phyloP scores from a whole-genome alignment of 2,329 filamentous ascomycete genomes.

The Periconia macrospinosa region DNA sequence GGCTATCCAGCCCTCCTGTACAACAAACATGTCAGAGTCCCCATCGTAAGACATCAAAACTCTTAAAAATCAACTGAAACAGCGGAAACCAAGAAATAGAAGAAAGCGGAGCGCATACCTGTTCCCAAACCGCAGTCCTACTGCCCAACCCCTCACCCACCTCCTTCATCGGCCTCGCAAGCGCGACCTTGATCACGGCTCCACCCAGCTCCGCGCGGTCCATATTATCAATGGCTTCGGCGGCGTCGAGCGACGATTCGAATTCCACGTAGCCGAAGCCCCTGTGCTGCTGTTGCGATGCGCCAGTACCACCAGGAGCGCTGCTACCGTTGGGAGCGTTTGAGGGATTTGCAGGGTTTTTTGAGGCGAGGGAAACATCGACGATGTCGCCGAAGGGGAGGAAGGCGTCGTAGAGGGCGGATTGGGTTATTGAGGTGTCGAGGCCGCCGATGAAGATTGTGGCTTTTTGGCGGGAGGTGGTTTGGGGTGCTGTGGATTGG shows the following conservation, averaged over 20 bases:
- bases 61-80: neutral
- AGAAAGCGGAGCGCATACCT: slow-evolving; percentile 61
- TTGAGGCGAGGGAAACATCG: slow-evolving; percentile 82
- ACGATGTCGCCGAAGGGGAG: slow-evolving; percentile 95
- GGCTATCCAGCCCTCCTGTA: slow-evolving; percentile 87
- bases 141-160: slow-evolving; percentile 85
- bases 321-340: slow-evolving; percentile 57
- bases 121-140: slow-evolving; percentile 95
- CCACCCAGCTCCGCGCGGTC: slow-evolving; percentile 95
- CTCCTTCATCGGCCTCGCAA: slow-evolving; percentile 90
- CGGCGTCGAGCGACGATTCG: slow-evolving; percentile 80
- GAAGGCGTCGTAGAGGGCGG: slow-evolving; percentile 85
- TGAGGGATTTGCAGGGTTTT: slow-evolving; percentile 75
- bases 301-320: no score
- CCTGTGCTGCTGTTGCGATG: slow-evolving; percentile 61
- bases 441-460: slow-evolving; percentile 93
- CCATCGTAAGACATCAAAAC: neutral
- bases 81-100: neutral
- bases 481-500: no score
- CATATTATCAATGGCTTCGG: slow-evolving; percentile 98
- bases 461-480: slow-evolving; percentile 72
- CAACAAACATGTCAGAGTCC: slow-evolving; percentile 12
- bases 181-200: slow-evolving; percentile 85
- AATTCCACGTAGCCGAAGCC: slow-evolving; percentile 98
- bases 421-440: slow-evolving; percentile 72